Base-by-base conservation (phyloP, 768 basidiomycete genomes). In the Plicaturopsis crispa region DNA sequence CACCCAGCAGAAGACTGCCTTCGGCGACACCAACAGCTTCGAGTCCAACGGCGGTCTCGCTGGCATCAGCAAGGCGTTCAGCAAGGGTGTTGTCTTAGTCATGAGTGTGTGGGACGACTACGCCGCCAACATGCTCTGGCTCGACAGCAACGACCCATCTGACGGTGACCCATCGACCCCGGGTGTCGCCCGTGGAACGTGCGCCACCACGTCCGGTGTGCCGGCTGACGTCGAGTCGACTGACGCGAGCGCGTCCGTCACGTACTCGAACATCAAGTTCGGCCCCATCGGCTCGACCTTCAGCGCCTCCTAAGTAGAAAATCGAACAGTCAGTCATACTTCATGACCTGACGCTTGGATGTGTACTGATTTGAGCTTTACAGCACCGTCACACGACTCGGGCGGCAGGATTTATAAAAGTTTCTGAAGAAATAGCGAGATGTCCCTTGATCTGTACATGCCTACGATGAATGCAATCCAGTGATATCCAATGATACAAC, bases 81-180 rank as follows among this genome's bases (percentile, higher is more conserved):
- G 44, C 28, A 49, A 53, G 32, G 72, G 71, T 31, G 65, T 71
- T 61, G 73, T 72, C 22, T 56, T 74, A 44, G 69, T 69, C 40
- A 54, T 75, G 49, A 60, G 56, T 33, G 41, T 75, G 44, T 73
- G 74, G 74, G 73, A 75, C 51, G 73, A 76, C 59, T 63, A 75
- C 49, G 60, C 58, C 22, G 72, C 57, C 41, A 59, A 65, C 56
- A 75, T 77, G 74, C 63, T 72, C 48, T 77, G 74, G 66, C 70
- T 76, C 54, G 72, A 75, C 62, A 56, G 58, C 49, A 59, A 56
- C 62, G 73, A 69, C 62, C 75, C 67, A 36, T 47, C 48, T 28
- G 49, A 48, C 39, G 46, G 44, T 8, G 53, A 53, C 53, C 48
- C 68, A 23, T 55, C 58, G 43, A 35, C 43, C 26, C 61, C 61